A percentile compares a stretch with the other conserved stretches of the same genome.
phyloP scores from a whole-genome alignment of 768 basidiomycete genomes.

The Tulasnella sp. region DNA sequence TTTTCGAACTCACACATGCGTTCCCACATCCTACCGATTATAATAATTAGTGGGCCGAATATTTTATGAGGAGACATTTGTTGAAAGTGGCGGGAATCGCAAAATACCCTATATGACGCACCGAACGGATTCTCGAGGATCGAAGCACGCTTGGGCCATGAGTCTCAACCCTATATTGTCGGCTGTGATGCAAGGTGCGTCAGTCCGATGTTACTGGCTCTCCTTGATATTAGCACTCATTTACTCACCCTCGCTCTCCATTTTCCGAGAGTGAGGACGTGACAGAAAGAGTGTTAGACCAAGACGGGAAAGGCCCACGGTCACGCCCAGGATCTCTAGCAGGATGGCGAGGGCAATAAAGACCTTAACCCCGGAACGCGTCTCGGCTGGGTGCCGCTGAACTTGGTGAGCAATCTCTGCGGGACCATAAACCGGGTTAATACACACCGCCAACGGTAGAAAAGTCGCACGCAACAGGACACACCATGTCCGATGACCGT shows the following conservation, averaged over 20 bases:
- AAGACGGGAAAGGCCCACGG: conserved; percentile 34
- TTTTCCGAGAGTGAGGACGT: conserved; percentile 76
- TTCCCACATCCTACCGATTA: no score
- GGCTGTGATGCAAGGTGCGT: conserved; percentile 40
- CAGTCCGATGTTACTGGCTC: not conserved
- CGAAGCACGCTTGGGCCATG: conserved; percentile 79
- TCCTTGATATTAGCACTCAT: not conserved
- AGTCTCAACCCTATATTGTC: conserved; percentile 81
- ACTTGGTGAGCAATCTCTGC: conserved; percentile 36
- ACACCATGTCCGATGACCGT: conserved; percentile 80
- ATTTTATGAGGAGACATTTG: no score
- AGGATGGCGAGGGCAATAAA: conserved; percentile 42
- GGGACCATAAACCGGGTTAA: not conserved
- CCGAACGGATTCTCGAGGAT: conserved; percentile 73
- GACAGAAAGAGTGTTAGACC: conserved; percentile 49
- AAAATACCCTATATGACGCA: conserved; percentile 37
- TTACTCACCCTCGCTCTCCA: conserved; percentile 70
- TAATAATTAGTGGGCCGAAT: no score
- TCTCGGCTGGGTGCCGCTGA: conserved; percentile 54
- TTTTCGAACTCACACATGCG: no score
- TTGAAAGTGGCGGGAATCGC: not conserved
- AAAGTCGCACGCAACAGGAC: conserved; percentile 29
- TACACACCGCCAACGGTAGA: not conserved
- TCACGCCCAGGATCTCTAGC: conserved; percentile 53
- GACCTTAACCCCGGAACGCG: conserved; percentile 44